Conservation (phyloP, 306 rosid genomes). For the Cicer arietinum region DNA sequence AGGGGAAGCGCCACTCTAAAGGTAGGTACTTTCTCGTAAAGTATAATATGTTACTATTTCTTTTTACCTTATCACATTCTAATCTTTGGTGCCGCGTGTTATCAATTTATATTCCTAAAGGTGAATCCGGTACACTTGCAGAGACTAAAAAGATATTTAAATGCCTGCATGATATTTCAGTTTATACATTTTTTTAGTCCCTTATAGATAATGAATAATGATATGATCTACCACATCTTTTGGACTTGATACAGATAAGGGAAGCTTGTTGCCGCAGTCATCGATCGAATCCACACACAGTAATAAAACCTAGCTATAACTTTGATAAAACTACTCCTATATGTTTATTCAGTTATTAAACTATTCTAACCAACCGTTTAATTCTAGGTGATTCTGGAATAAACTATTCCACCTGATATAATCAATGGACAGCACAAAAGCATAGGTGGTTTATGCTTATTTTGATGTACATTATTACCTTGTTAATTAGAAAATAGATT, state of each 20-base stretch:
- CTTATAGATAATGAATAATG: constrained; percentile 24
- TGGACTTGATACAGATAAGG: constrained; percentile 51
- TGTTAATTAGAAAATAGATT: constrained; percentile 37
- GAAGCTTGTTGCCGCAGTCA: constrained; percentile 50
- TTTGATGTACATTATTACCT: constrained; percentile 41
- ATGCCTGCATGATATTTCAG: constrained; percentile 12
- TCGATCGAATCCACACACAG: constrained; percentile 66
- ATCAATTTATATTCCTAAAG: background rate
- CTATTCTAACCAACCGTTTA: constrained; percentile 39
- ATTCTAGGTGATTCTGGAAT: constrained; percentile 66
- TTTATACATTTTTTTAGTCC: background rate
- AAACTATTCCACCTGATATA: constrained; percentile 51
- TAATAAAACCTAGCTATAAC: constrained; percentile 45
- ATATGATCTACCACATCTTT: constrained; percentile 23
- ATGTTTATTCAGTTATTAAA: background rate
- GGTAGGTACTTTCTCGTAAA: constrained; percentile 53
- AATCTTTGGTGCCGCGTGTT: constrained; percentile 3
- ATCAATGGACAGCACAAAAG: constrained; percentile 40
- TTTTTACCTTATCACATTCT: constrained; percentile 6
- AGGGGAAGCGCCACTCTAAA: constrained; percentile 61
- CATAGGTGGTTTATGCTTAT: constrained; percentile 33
- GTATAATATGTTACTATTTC: constrained; percentile 13
- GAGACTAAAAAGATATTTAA: background rate
- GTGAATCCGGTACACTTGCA: background rate
- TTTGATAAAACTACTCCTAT: constrained; percentile 9